Base-by-base conservation (phyloP, 2,329 filamentous ascomycete genomes). In the Trichoderma hamatum region DNA sequence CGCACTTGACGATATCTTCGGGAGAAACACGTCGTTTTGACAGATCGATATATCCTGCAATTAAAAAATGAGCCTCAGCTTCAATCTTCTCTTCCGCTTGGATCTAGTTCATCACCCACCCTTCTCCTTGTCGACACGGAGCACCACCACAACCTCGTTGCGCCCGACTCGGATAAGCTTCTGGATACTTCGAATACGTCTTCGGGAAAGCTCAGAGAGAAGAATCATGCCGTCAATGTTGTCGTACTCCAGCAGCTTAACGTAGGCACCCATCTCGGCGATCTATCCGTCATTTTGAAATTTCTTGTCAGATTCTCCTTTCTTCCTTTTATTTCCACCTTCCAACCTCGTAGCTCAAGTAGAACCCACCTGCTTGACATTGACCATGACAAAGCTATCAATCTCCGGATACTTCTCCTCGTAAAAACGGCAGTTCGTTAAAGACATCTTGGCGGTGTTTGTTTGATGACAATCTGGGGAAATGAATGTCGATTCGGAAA, bases 201-300 rank as follows among this genome's bases (percentile, higher is more conserved):
- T 89, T 86, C 96, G 90, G 70, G 96, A 99, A 73, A 99, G 89
- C 83, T 99, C 96, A 77, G 93, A 97, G 74, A 99, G 93, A 74
- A 99, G 86, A 78, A 99, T 99, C 96, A 99, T 99, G 89, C 96
- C 96, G 80, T 99, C 96, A 78, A 99, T 99, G 84, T 98, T 97
- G 84, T 99, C 96, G 84, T 99, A 99, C 85, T 99, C 96, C 76
- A 99, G 91, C 68, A 99, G 90, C 85, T 99, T 99, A 79, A 99
- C 96, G 82, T 99, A 99, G 77, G 96, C 96, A 82, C 96, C 96
- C 96, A 99, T 99, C 84, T 99, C 96, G 81, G 96, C 96, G 80
- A 99, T 99, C 92, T 96, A 75, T 61, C 68, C 34, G 63, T 66
- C 60, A 69, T 70, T 66, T 58, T 11, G 3, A 49, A 43, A 9